Conservation (phyloP, 2,329 filamentous ascomycete species). For the Colletotrichum coccodes region DNA sequence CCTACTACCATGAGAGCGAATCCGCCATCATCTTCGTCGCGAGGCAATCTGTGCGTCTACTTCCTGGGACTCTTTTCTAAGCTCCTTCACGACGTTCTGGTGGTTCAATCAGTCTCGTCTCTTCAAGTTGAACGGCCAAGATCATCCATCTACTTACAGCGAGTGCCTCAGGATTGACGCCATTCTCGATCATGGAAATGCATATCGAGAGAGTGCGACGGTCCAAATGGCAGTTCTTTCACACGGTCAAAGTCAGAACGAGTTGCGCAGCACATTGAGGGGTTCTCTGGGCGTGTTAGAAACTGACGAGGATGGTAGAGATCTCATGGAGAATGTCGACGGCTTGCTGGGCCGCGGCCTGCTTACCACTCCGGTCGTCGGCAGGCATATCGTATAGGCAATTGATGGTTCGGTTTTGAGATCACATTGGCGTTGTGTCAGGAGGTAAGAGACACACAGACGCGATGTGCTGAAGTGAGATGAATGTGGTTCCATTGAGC, state of each 20-base stretch:
- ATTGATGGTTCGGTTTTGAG: not conserved
- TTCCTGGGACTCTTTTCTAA: conserved; percentile 66
- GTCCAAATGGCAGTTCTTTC: conserved; percentile 91
- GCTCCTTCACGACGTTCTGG: conserved; percentile 69
- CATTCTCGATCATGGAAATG: conserved; percentile 96
- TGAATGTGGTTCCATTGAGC: not conserved
- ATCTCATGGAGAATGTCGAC: conserved; percentile 88
- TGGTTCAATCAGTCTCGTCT: not conserved
- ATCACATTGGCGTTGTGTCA: not conserved
- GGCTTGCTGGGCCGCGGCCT: conserved; percentile 81
- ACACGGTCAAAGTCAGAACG: conserved; percentile 16
- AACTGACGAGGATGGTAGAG: conserved; percentile 84
- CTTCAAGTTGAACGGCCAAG: not conserved
- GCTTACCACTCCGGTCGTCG: conserved; percentile 70
- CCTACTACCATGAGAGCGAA: not conserved
- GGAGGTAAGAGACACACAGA: not conserved
- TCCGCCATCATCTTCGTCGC: conserved; percentile 36
- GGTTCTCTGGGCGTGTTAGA: not conserved
- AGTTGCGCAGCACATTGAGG: not conserved
- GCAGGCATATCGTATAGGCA: conserved; percentile 10
- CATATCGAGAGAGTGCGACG: conserved; percentile 92
- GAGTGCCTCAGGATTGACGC: conserved; percentile 93
- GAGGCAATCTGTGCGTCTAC: conserved; percentile 53
- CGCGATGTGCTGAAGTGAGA: not conserved
- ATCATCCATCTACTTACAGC: conserved; percentile 70